Evolutionary conservation across 495 filamentous ascomycete species (phyloP), one percentile per base, ranked within the genome.

Genomic region (Penicillium paradoxum): DNA sequence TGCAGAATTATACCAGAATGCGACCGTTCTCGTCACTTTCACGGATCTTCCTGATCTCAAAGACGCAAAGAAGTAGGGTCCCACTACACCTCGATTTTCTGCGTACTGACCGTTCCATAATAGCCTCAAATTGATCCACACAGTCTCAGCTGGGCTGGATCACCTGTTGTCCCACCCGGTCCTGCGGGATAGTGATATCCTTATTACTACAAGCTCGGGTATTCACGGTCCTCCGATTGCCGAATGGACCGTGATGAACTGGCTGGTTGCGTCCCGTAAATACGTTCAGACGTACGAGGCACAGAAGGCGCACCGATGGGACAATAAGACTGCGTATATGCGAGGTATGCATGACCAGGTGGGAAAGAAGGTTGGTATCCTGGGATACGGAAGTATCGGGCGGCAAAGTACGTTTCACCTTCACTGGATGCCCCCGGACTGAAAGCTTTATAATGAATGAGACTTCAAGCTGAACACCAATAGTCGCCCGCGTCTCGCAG

Each of bases 381-480:
- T 95, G 4, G 90, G 90, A 5, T 95, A 95, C 66, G 89, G 91
- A 22, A 83, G 82, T 58, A 95, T 96, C 52, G 89, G 89, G 1
- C 74, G 89, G 18, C 89, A 92, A 51, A 72, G 72, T 74, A 64
- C 1, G 64, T 55, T 10, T 2, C 39, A 21, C 17, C 7, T 27
- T 9, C 30, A 2, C 13, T 34, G 3, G 19, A 36, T 27, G 21
- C 6, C 5, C 25, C 21, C 19, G 2, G 9, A n/a, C 10, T 34
- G 46, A 13, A 17, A 14, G 17, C 11, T 39, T 5, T 25, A 25
- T 9, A 8, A 0, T 2, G 11, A 36, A 5, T 15, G 2, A n/a
- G n/a, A n/a, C n/a, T n/a, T 1, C 1, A 22, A 7, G 10, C 53
- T 58, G 11, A 56, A 19, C 3, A 49, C 6, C 40, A 19, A 22